A percentile compares a stretch with the other conserved stretches of the same genome.
Evolutionary conservation across 371 early-diverging fungal species (phyloP).

Genomic region (Smittium mucronatum): DNA sequence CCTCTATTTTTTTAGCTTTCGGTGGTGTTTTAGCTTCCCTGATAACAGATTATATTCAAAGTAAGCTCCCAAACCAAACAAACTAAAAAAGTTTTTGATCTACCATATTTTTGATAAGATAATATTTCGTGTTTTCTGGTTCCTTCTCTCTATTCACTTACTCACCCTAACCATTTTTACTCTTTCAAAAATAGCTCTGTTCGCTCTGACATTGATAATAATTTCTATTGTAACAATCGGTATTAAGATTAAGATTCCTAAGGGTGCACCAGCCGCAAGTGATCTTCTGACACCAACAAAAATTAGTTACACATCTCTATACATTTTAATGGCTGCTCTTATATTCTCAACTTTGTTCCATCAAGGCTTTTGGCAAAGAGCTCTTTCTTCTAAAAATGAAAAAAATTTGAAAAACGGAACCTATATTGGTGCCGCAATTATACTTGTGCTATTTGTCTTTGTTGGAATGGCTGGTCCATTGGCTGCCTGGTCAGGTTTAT

Average conservation of each 20-base stretch:
- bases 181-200: too few relatives aligned
- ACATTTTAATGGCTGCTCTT: slow-evolving; percentile 32
- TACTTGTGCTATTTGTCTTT: slow-evolving; percentile 26
- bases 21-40: slow-evolving; percentile 39
- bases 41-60: slow-evolving; percentile 37
- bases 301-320: slow-evolving; percentile 35
- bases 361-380: slow-evolving; percentile 38
- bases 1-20: slow-evolving; percentile 17
- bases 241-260: slow-evolving; percentile 28
- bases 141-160: too few relatives aligned
- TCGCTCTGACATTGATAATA: slow-evolving; percentile 21
- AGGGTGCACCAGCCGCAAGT: slow-evolving; percentile 21
- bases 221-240: slow-evolving; percentile 28
- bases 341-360: slow-evolving; percentile 33
- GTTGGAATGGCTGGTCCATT: slow-evolving; percentile 34
- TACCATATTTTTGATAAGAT: too few relatives aligned
- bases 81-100: too few relatives aligned
- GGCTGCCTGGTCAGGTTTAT: slow-evolving; percentile 34
- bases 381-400: slow-evolving; percentile 36
- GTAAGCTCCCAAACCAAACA: too few relatives aligned
- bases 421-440: slow-evolving; percentile 27
- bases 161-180: too few relatives aligned
- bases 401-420: slow-evolving; percentile 28
- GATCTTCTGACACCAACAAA: slow-evolving; percentile 36
- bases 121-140: too few relatives aligned